These are phyloP conservation scores for Chalciporus piperatus DNA, from an alignment of 768 basidiomycete species.

Conservation along the genomic window DNA sequence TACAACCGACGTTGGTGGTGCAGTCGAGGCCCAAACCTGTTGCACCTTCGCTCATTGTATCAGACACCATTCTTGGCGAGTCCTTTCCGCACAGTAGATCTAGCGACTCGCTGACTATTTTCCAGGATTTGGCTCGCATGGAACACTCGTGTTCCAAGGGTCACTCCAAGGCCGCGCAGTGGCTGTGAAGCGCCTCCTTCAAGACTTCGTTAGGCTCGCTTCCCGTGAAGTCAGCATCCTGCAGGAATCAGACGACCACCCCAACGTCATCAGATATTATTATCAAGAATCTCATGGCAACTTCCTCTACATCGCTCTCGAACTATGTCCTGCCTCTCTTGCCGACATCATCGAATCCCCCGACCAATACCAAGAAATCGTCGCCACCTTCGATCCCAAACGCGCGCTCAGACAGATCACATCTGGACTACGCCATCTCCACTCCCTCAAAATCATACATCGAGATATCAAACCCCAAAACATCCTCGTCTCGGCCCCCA, in stretches of 20 bases:
- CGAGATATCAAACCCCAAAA: constrained; percentile 99
- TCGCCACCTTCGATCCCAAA: constrained; percentile 79
- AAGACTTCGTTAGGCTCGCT: constrained; percentile 94
- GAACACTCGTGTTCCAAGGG: constrained; percentile 92
- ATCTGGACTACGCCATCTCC: constrained; percentile 84
- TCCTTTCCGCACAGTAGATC: not conserved
- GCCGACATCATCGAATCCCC: constrained; percentile 85
- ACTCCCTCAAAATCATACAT: constrained; percentile 94
- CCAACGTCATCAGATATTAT: constrained; percentile 97
- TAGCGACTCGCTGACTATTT: constrained; percentile 4
- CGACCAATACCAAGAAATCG: constrained; percentile 73
- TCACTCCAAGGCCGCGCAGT: constrained; percentile 96
- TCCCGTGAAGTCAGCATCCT: constrained; percentile 90
- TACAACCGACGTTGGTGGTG: constrained; percentile 21
- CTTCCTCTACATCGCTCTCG: constrained; percentile 97
- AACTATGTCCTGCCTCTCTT: constrained; percentile 88
- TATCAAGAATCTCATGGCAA: constrained; percentile 92
- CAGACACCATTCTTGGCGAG: constrained; percentile 73
- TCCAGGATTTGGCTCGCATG: constrained; percentile 91
- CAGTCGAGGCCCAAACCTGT: constrained; percentile 19
- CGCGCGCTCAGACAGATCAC: constrained; percentile 85
- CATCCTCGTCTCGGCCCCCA: constrained; percentile 79
- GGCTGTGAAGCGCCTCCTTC: constrained; percentile 94
- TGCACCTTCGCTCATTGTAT: constrained; percentile 60
- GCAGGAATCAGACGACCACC: constrained; percentile 97